phyloP scores from a whole-genome alignment of 495 filamentous ascomycete genomes.

The Neurospora intermedia region DNA sequence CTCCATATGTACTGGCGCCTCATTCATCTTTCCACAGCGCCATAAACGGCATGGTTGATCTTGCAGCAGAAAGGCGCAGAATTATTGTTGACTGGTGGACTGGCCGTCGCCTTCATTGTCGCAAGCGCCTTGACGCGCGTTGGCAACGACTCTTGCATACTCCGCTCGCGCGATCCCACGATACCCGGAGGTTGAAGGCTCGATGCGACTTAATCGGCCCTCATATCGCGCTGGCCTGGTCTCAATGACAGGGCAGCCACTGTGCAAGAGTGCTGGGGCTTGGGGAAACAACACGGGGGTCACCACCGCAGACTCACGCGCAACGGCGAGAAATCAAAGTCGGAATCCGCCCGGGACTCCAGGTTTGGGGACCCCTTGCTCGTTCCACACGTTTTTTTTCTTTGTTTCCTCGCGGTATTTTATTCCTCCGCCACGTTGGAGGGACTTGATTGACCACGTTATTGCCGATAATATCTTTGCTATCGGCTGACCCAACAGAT shows the following conservation, averaged over 20 bases:
- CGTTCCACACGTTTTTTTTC: neutral
- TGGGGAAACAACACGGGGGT: neutral
- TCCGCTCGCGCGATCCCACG: neutral
- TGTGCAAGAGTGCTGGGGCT: neutral
- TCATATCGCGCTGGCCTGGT: neutral
- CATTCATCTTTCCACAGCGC: neutral
- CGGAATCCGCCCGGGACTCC: neutral
- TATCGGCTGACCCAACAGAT: neutral
- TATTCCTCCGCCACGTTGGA: neutral
- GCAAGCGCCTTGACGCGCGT: neutral
- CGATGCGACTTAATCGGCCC: neutral
- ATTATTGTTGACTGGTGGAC: neutral
- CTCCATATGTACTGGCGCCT: neutral
- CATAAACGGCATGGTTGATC: neutral
- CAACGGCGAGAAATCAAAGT: neutral
- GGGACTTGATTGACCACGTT: neutral
- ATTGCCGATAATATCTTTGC: neutral
- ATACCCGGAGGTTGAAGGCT: neutral
- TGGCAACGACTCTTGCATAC: neutral
- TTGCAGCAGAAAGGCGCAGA: neutral
- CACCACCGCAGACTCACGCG: neutral
- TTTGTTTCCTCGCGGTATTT: neutral
- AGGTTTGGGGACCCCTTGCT: neutral
- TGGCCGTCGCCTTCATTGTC: neutral
- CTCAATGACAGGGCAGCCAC: neutral